Evolutionary conservation across 768 basidiomycete species (phyloP).

Genomic region (Boletus rubropictus): DNA sequence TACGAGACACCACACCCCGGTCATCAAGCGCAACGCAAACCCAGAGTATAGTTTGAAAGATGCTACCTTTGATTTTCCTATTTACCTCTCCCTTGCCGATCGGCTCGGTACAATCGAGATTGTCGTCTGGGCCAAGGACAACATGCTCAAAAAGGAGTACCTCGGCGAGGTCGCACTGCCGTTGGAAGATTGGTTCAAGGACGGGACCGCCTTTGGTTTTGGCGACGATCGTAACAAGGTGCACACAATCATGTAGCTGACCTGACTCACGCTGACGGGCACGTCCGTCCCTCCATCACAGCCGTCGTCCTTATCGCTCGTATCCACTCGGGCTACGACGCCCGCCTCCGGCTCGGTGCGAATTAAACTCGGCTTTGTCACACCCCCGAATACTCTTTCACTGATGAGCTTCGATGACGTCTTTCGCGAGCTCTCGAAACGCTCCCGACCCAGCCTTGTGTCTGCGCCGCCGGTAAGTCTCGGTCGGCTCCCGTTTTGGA

Average conservation of each 20-base stretch:
- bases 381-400: slow-evolving; percentile 36
- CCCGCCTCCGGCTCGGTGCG: slow-evolving; percentile 48
- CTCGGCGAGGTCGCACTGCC: slow-evolving; percentile 80
- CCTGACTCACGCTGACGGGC: neutral
- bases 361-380: slow-evolving; percentile 58
- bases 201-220: slow-evolving; percentile 42
- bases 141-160: slow-evolving; percentile 80
- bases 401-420: slow-evolving; percentile 54
- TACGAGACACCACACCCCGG: slow-evolving; percentile 64
- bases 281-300: slow-evolving; percentile 17
- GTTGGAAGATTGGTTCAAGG: slow-evolving; percentile 75
- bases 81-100: slow-evolving; percentile 72
- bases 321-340: slow-evolving; percentile 44
- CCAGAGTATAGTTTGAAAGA: slow-evolving; percentile 62
- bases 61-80: slow-evolving; percentile 85
- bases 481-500: neutral
- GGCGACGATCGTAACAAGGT: slow-evolving; percentile 67
- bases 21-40: slow-evolving; percentile 63
- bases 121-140: slow-evolving; percentile 92
- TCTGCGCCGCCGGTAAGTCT: slow-evolving; percentile 70
- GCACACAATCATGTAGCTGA: slow-evolving; percentile 18
- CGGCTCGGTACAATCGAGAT: slow-evolving; percentile 72
- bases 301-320: slow-evolving; percentile 43
- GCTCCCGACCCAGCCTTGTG: slow-evolving; percentile 59
- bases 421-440: slow-evolving; percentile 57